A percentile compares a stretch with the other conserved stretches of the same genome.
These are phyloP conservation scores for Theileria annulata DNA, from an alignment of 169 alveolate genomes.

Conservation along the genomic window DNA sequence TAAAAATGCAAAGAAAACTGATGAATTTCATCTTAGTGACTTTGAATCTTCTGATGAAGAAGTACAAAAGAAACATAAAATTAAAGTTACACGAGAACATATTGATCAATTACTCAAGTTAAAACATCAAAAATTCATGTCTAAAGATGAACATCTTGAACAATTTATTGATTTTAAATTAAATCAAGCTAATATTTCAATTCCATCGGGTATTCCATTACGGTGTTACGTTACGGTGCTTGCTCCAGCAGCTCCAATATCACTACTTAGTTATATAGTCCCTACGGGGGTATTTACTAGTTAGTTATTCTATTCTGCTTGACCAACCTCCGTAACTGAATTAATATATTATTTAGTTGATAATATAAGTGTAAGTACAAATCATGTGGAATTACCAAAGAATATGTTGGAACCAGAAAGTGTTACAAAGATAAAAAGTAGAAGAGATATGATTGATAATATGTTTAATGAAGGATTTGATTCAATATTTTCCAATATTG, in stretches of 20 bases:
- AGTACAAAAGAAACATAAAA: not conserved
- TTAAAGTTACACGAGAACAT: constrained; percentile 33
- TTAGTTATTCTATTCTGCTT: no score
- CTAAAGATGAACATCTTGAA: constrained; percentile 42
- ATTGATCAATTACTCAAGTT: constrained; percentile 33
- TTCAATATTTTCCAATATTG: constrained; percentile 17
- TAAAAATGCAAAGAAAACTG: constrained; percentile 30
- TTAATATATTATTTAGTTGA: not conserved
- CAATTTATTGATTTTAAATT: constrained; percentile 43
- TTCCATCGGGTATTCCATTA: not conserved
- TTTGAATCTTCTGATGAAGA: constrained; percentile 65
- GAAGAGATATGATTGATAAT: constrained; percentile 20
- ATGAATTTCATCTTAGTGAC: constrained; percentile 60
- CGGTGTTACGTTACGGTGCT: not conserved
- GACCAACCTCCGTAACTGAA: no score
- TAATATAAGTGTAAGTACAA: not conserved
- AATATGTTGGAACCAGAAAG: not conserved
- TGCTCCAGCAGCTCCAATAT: not conserved
- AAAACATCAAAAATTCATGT: not conserved
- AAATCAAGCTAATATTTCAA: not conserved
- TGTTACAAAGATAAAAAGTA: not conserved
- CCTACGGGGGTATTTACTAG: not conserved
- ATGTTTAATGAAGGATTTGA: constrained; percentile 19
- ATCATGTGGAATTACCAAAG: not conserved
- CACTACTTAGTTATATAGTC: not conserved